A percentile compares a stretch with the other conserved stretches of the same genome.
Evolutionary conservation across 2,329 filamentous ascomycete species (phyloP).

Genomic region (Pseudopyricularia cyperi): DNA sequence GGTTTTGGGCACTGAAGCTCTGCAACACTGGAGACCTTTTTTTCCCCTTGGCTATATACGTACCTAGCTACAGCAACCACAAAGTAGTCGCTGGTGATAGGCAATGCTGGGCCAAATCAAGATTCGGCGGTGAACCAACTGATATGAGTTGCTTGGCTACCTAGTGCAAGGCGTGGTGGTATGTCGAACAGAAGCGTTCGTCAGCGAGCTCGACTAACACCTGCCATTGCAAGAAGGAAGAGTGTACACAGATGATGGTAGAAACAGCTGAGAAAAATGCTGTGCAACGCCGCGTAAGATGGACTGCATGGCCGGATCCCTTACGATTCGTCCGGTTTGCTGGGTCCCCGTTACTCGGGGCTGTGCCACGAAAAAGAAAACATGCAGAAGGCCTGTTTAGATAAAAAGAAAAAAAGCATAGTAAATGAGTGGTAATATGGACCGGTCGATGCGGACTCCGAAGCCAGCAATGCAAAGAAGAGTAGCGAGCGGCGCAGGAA

Average conservation of each 20-base stretch:
- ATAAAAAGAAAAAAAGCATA: too few species aligned
- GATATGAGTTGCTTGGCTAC: not conserved
- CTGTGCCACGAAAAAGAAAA: not conserved
- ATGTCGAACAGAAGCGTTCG: not conserved
- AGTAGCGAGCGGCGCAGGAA: too few species aligned
- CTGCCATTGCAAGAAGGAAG: too few species aligned
- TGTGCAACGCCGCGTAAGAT: not conserved
- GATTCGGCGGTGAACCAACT: not conserved
- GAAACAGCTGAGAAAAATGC: not conserved
- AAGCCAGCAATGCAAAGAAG: too few species aligned
- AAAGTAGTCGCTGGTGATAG: not conserved
- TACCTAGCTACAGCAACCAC: too few species aligned
- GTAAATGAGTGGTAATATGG: too few species aligned
- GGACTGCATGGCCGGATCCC: not conserved
- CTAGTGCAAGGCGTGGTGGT: not conserved
- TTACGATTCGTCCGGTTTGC: not conserved
- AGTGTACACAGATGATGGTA: too few species aligned
- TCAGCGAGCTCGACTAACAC: not conserved
- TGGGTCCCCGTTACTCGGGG: not conserved
- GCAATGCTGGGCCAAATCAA: not conserved
- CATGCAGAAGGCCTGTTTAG: too few species aligned
- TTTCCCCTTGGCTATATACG: too few species aligned
- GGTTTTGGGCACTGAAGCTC: too few species aligned
- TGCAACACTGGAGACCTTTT: too few species aligned
- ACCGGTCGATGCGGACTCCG: too few species aligned